Evolutionary conservation across 768 basidiomycete genomes (phyloP), one percentile per base, ranked within the genome.

Genomic region (Leucocoprinus birnbaumii): DNA sequence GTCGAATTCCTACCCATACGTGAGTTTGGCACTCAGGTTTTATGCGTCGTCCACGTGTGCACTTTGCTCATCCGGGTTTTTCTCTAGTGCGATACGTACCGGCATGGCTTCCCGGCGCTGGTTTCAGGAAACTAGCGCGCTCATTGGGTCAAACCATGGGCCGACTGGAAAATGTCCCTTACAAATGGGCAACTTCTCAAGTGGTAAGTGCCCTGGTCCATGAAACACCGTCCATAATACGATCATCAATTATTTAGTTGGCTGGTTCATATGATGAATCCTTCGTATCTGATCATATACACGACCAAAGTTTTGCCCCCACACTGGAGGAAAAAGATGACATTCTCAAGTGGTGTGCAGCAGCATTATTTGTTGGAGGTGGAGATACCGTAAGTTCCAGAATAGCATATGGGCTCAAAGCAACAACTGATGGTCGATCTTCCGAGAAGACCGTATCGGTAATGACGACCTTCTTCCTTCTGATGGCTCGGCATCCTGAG

Each of bases 81-180:
- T 14, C 22, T 22, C 9, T n/a, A 77, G 76, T 76, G 48, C 63
- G 70, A 27, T 71, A 66, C 56, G 18, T 78, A 1, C 77, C 77
- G 0, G 60, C 61, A 0, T 77, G 77, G 76, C 67, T 79, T 48
- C 75, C 78, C n/a, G 71, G 75, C 3, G 72, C 70, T 31, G 65
- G 60, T 1, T 79, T 76, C 66, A 76, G 78, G 58, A 63, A 63
- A 14, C 24, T 54, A 6, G 71, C 68, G 0, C 51, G 51, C 11
- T 47, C 55, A n/a, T 62, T 53, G 21, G 62, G 59, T 13, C 26
- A 55, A 14, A 46, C 59, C 5, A 40, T 72, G 25, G 56, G 58
- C 22, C 52, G 40, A 0, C 59, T 70, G 2, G 66, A 67, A 16
- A 22, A 49, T 0, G 53, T 62, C 6, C 72, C 74, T 2, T 65